Conservation (phyloP, 768 basidiomycete genomes). For the Termitomyces heimii region DNA sequence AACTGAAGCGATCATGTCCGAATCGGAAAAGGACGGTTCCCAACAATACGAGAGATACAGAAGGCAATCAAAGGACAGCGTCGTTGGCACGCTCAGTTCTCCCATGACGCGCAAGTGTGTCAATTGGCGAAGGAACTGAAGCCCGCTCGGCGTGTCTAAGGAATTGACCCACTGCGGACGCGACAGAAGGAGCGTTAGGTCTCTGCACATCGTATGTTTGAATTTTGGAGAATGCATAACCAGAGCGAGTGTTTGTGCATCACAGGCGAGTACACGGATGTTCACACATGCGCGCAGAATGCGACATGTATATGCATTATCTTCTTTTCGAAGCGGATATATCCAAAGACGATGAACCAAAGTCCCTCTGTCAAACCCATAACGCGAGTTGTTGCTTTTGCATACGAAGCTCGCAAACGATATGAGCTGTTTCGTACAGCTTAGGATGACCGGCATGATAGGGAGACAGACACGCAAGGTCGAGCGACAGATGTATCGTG, state of each 20-base stretch:
- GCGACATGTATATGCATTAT: constrained; percentile 6
- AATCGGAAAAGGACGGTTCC: constrained; percentile 8
- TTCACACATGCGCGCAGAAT: constrained; percentile 26
- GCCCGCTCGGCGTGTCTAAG: constrained; percentile 17
- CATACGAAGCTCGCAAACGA: constrained; percentile 20
- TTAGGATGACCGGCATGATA: constrained; percentile 25
- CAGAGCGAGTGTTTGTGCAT: constrained; percentile 21
- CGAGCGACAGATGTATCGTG: constrained; percentile 21
- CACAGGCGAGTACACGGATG: constrained; percentile 24
- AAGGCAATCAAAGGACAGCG: constrained; percentile 17
- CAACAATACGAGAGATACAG: constrained; percentile 24
- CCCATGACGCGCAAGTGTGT: constrained; percentile 29
- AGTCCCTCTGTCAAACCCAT: not conserved
- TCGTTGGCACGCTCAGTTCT: constrained; percentile 19
- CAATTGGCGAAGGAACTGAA: constrained; percentile 24
- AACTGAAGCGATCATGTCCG: constrained; percentile 4
- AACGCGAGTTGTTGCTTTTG: constrained; percentile 4
- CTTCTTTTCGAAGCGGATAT: constrained; percentile 21
- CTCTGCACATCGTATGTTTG: constrained; percentile 22
- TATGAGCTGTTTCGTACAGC: constrained; percentile 22
- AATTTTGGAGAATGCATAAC: constrained; percentile 13
- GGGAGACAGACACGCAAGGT: constrained; percentile 29
- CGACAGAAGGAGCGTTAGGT: constrained; percentile 26
- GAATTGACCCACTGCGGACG: constrained; percentile 16
- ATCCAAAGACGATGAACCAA: constrained; percentile 29